Percentiles rank a stretch among this genome's conserved stretches.
Conservation (phyloP, 495 filamentous ascomycete genomes). For the Annulohypoxylon moriforme region DNA sequence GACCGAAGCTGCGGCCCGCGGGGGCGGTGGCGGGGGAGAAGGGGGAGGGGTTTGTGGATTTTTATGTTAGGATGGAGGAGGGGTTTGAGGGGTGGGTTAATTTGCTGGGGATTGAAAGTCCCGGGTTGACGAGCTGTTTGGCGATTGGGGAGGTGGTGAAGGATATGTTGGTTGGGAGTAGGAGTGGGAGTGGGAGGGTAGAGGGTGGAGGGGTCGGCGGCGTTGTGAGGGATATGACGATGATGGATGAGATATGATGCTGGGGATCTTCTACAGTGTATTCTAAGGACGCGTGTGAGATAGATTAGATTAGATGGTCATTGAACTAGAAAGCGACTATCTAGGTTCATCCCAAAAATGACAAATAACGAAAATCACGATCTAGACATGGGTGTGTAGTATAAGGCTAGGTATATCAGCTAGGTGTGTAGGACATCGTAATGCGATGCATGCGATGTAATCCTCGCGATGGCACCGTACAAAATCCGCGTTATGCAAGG, state of each 20-base stretch:
- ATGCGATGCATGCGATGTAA: not conserved
- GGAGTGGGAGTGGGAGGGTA: not conserved
- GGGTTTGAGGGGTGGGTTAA: constrained; percentile 91
- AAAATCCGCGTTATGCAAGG: not conserved
- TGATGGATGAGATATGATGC: not conserved
- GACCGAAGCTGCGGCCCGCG: constrained; percentile 80
- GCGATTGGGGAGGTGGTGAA: constrained; percentile 89
- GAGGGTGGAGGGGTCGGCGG: constrained; percentile 15
- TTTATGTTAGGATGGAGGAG: constrained; percentile 83
- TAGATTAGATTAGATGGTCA: not conserved
- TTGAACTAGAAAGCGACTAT: not conserved
- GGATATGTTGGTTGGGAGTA: constrained; percentile 71
- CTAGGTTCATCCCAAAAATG: not conserved
- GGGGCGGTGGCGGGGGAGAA: constrained; percentile 66
- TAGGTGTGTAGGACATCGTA: not conserved
- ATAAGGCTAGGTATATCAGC: no score
- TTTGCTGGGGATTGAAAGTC: constrained; percentile 92
- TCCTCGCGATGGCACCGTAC: not conserved
- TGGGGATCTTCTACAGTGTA: not conserved
- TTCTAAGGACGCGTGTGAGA: not conserved
- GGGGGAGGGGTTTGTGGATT: constrained; percentile 80
- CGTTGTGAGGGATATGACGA: not conserved
- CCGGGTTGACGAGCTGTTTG: constrained; percentile 88
- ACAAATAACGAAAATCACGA: not conserved
- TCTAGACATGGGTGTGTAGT: not conserved